Conservation (phyloP, 1,284 basidiomycete genomes). For the Inonotus hispidus region DNA sequence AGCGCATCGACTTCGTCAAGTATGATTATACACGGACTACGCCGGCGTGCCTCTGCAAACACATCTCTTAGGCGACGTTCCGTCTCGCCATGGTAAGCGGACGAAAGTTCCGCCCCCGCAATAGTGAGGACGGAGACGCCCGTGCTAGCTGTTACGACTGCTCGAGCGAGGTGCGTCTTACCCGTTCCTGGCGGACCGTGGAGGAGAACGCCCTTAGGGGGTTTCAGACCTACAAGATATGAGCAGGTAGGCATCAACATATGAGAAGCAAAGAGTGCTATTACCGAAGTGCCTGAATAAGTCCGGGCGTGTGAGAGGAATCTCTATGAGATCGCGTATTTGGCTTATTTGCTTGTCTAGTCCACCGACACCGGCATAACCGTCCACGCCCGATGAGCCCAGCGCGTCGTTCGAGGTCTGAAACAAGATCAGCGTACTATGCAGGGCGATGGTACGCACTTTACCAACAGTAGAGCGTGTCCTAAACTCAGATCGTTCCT, state of each 20-base stretch:
- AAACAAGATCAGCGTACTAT: neutral
- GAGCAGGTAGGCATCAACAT: neutral
- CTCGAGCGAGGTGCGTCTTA: constrained; percentile 89
- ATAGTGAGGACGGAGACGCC: constrained; percentile 80
- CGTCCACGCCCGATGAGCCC: constrained; percentile 39
- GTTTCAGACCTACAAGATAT: constrained; percentile 62
- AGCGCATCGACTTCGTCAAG: constrained; percentile 97
- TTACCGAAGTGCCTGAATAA: constrained; percentile 85
- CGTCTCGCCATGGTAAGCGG: constrained; percentile 95
- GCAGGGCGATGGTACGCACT: constrained; percentile 10
- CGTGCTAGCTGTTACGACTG: constrained; percentile 77
- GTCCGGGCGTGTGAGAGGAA: constrained; percentile 87
- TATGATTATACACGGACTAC: constrained; percentile 89
- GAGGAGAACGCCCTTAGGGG: constrained; percentile 84
- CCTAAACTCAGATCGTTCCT: constrained; percentile 26
- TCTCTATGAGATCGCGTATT: constrained; percentile 91
- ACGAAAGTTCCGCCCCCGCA: constrained; percentile 92
- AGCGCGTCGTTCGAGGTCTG: constrained; percentile 36
- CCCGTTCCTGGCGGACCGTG: constrained; percentile 94
- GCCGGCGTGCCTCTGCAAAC: constrained; percentile 78
- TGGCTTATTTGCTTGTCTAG: constrained; percentile 84
- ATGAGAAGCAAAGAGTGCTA: constrained; percentile 15
- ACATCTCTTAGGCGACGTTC: constrained; percentile 87
- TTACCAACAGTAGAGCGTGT: constrained; percentile 2
- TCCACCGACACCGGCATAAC: constrained; percentile 81